A percentile compares a stretch with the other conserved stretches of the same genome.
These are phyloP conservation scores for Arxiozyma slooffiae DNA, from an alignment of 1,139 yeast genomes.

Conservation along the genomic window DNA sequence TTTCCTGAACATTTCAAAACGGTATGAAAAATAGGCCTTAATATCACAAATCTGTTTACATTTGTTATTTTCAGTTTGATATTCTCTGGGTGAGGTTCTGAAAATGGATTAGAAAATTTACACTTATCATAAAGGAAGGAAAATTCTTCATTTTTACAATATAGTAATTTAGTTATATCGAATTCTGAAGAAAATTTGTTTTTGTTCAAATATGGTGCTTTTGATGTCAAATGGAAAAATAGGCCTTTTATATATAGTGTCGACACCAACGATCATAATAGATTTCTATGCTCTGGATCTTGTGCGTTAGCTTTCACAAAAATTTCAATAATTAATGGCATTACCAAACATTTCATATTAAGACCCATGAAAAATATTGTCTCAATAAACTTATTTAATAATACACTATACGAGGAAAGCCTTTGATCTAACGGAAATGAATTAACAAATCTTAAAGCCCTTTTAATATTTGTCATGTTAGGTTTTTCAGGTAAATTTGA, in stretches of 20 bases:
- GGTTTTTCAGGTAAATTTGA: constrained; percentile 13
- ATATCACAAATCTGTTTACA: constrained; percentile 15
- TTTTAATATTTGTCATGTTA: constrained; percentile 11
- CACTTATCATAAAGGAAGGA: background rate
- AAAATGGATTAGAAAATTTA: constrained; percentile 18
- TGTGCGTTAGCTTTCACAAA: constrained; percentile 15
- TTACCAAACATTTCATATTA: constrained; percentile 3
- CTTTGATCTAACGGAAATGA: constrained; percentile 12
- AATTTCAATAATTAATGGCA: constrained; percentile 13
- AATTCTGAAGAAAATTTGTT: constrained; percentile 5
- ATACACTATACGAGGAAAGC: constrained; percentile 13
- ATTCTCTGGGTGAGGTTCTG: constrained; percentile 12
- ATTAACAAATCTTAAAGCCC: constrained; percentile 17
- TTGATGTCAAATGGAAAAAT: background rate
- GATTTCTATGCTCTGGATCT: constrained; percentile 16
- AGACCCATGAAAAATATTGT: constrained; percentile 8
- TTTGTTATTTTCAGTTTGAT: constrained; percentile 15
- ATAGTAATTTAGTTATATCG: constrained; percentile 18
- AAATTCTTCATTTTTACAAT: constrained; percentile 5
- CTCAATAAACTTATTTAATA: constrained; percentile 16
- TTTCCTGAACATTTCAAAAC: constrained; percentile 13
- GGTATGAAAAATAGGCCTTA: constrained; percentile 19
- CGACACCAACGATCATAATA: constrained; percentile 20
- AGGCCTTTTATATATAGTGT: constrained; percentile 18
- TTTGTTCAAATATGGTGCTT: background rate